Base-by-base conservation (phyloP, 345 rosid species). In the Eutrema yunnanense region DNA sequence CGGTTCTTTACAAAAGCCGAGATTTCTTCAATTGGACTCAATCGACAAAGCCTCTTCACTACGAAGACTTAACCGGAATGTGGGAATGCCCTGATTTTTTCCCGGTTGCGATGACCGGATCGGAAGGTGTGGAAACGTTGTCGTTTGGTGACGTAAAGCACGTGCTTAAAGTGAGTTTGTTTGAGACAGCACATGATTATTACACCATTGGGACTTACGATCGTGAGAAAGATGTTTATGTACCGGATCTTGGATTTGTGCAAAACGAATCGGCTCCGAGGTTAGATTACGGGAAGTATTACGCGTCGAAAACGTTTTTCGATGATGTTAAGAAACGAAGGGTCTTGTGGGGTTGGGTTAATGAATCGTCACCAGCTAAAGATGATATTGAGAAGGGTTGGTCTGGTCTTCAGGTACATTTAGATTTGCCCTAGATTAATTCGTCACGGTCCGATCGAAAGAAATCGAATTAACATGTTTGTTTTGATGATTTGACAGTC, bases 51-150 rank as follows among this genome's bases (percentile, higher is more conserved):
- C 88, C 93, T 3, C 71, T 88, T 6, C 86, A 90, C 63, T 87
- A 85, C 8, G 82, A 70, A 5, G 47, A 73, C 7, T 80, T 65
- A 34, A 85, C 88, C 4, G 92, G 86, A 36, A 90, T 87, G 88
- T 90, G 98, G 98, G 96, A 92, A 68, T 90, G 96, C 51, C 96
- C 90, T 0, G 93, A 90, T 67, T 86, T 92, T 75, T 92, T 72
- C 71, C 95, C 95, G 0, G 92, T 90, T 27, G 9, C 68, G 30
- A 9, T 1, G 57, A 63, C 52, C 58, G 80, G 80, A 14, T 42
- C 77, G 0, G 36, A 64, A 1, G 77, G 77, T 32, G 50, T 77
- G 0, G 80, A 77, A 1, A 73, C 78, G 49, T 73, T 78, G 34
- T 54, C 65, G 50, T 32, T 46, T 19, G 8, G 6, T 37, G 22